Evolutionary conservation across 306 rosid species (phyloP).

Genomic region (Cotoneaster glaucophyllus): DNA sequence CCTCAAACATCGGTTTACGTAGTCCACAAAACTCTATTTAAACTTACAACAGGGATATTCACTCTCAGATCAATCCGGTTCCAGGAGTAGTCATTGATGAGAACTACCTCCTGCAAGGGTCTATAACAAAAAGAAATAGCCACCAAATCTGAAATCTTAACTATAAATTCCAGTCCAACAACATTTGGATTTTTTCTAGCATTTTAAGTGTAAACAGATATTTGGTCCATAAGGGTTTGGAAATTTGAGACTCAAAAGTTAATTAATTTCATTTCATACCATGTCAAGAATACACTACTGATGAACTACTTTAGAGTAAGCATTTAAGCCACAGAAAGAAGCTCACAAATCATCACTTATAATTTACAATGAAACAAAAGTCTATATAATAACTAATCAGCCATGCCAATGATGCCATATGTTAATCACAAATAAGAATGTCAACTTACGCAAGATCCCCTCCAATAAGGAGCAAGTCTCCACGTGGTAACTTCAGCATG

Average conservation of each 20-base stretch:
- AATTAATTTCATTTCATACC: background rate
- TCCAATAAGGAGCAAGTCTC: constrained; percentile 81
- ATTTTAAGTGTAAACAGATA: background rate
- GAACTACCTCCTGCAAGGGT: background rate
- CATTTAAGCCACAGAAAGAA: constrained; percentile 6
- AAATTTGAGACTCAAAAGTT: background rate
- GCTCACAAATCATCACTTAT: background rate
- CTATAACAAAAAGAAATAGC: background rate
- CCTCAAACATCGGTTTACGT: background rate
- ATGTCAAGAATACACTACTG: background rate
- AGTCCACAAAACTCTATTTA: background rate
- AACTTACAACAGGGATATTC: background rate
- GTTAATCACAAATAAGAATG: background rate
- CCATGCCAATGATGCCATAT: background rate
- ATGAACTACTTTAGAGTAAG: background rate
- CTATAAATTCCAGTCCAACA: background rate
- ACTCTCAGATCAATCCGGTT: background rate
- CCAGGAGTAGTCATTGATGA: background rate
- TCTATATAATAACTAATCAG: background rate
- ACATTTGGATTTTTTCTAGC: background rate
- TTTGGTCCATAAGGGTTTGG: background rate
- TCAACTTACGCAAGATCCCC: constrained; percentile 97
- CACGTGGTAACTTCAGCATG: constrained; percentile 58
- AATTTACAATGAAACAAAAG: constrained; percentile 14
- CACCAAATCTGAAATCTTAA: background rate